These are phyloP conservation scores for Crepidotus variabilis DNA, from an alignment of 768 basidiomycete species.

Conservation along the genomic window DNA sequence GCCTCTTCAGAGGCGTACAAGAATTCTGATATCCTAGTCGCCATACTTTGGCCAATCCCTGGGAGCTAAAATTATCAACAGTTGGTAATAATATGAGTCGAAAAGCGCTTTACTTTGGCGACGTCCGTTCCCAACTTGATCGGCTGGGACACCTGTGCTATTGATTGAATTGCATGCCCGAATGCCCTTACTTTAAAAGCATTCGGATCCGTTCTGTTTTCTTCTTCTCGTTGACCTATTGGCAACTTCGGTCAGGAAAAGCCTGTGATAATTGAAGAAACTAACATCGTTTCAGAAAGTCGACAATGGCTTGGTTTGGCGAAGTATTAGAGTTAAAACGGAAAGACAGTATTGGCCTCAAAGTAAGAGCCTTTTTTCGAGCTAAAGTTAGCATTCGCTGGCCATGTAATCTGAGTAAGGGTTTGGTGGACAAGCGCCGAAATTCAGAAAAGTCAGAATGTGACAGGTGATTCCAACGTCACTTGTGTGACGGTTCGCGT, in stretches of 20 bases:
- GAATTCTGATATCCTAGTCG: constrained; percentile 40
- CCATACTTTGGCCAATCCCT: constrained; percentile 39
- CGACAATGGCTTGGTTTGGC: constrained; percentile 25
- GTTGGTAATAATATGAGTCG: neutral
- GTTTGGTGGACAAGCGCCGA: no score
- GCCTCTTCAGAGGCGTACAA: constrained; percentile 23
- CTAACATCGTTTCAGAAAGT: constrained; percentile 40
- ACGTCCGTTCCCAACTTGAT: constrained; percentile 42
- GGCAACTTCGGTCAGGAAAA: neutral
- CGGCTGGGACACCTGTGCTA: constrained; percentile 36
- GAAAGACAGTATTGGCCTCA: neutral
- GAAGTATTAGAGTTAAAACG: constrained; percentile 3
- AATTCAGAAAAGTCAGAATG: neutral
- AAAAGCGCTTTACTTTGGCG: constrained; percentile 23
- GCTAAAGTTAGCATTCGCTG: constrained; percentile 18
- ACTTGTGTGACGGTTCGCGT: constrained; percentile 22
- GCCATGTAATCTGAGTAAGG: constrained; percentile 14
- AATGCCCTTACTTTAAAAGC: constrained; percentile 49
- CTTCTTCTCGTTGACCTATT: constrained; percentile 42
- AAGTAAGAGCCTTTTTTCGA: neutral
- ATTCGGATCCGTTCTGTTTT: constrained; percentile 30
- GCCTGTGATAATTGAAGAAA: constrained; percentile 3
- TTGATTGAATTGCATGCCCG: constrained; percentile 39
- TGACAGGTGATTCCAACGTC: constrained; percentile 5
- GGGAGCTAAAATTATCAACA: constrained; percentile 20